phyloP scores from a whole-genome alignment of 2,329 filamentous ascomycete genomes.

The Hypoxylon sp. region DNA sequence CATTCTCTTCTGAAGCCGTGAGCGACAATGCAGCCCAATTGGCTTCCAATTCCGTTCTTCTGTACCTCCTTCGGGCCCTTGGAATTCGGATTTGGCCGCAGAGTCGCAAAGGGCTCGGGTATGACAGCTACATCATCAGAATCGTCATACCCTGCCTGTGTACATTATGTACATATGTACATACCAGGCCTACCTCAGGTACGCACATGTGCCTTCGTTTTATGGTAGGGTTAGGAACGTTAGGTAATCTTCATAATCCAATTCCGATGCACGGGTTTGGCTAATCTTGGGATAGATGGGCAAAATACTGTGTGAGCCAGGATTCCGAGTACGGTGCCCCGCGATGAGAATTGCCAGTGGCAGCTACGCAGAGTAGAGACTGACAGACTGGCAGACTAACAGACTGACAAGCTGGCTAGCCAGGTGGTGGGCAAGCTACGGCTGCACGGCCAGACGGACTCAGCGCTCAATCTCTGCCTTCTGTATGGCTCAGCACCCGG shows the following conservation, averaged over 20 bases:
- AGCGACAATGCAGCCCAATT: background rate
- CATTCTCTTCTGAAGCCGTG: background rate
- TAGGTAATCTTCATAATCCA: slow-evolving; percentile 13
- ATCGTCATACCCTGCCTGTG: slow-evolving; percentile 2
- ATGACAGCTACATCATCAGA: slow-evolving; percentile 4
- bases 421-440: no score
- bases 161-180: background rate
- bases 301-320: slow-evolving; percentile 29
- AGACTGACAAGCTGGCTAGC: no score
- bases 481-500: background rate
- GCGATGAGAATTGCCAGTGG: slow-evolving; percentile 32
- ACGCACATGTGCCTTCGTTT: no score
- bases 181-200: no score
- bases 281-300: slow-evolving; percentile 12
- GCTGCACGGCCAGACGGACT: no score
- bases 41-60: background rate
- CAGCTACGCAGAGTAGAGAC: no score
- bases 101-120: background rate
- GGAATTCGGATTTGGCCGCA: background rate
- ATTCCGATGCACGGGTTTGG: slow-evolving; percentile 8
- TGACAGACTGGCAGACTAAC: no score
- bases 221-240: slow-evolving; percentile 1
- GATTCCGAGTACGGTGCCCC: slow-evolving; percentile 34
- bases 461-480: no score
- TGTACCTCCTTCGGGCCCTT: background rate